phyloP scores from a whole-genome alignment of 768 basidiomycete species.

The Psilocybe cyanescens region DNA sequence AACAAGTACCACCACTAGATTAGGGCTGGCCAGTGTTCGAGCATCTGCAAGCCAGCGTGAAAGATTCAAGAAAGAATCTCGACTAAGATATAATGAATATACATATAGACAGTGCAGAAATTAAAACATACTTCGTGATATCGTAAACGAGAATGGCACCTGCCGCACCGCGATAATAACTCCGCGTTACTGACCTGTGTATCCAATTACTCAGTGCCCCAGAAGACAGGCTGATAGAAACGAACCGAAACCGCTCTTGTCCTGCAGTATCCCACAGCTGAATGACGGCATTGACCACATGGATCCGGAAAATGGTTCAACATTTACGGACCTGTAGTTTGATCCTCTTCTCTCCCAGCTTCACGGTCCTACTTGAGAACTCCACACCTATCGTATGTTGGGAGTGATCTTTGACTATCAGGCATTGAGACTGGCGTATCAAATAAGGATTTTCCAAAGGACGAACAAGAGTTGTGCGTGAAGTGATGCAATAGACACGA shows the following conservation, averaged over 20 bases:
- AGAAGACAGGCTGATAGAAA: not conserved
- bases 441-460: conserved; percentile 4
- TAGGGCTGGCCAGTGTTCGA: conserved; percentile 88
- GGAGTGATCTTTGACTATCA: conserved; percentile 91
- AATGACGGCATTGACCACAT: conserved; percentile 24
- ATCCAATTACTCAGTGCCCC: not conserved
- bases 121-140: conserved; percentile 73
- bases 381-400: conserved; percentile 99
- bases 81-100: conserved; percentile 50
- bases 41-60: conserved; percentile 94
- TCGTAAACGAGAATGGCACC: conserved; percentile 93
- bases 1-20: conserved; percentile 87
- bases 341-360: conserved; percentile 91
- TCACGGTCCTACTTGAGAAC: conserved; percentile 93
- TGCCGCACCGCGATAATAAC: conserved; percentile 94
- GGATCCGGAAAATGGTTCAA: conserved; percentile 12
- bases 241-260: conserved; percentile 89
- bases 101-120: not conserved
- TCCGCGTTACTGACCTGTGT: conserved; percentile 84
- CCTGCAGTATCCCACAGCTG: conserved; percentile 98
- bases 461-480: conserved; percentile 92
- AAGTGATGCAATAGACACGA: conserved; percentile 97
- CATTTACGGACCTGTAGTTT: conserved; percentile 80
- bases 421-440: conserved; percentile 12
- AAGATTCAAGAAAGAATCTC: conserved; percentile 83